These are phyloP conservation scores for Nevesoporus exiguus DNA, from an alignment of 768 basidiomycete genomes.

Conservation along the genomic window DNA sequence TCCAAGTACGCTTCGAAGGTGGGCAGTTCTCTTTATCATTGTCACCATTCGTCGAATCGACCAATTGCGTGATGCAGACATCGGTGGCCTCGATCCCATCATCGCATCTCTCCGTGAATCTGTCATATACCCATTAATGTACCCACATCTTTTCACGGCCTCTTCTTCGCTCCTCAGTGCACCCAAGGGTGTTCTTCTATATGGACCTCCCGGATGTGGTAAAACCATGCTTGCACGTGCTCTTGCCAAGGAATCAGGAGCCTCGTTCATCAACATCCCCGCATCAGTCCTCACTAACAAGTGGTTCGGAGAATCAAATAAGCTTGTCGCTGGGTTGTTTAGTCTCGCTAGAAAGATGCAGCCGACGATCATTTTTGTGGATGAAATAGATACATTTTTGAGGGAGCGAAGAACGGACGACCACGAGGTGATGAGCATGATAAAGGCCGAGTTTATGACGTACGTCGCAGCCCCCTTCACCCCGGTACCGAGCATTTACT, in stretches of 20 bases:
- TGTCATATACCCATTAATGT: conserved; percentile 91
- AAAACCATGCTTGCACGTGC: conserved; percentile 99
- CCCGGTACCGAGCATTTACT: background rate
- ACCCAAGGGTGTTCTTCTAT: conserved; percentile 93
- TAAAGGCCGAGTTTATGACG: conserved; percentile 97
- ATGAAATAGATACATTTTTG: conserved; percentile 96
- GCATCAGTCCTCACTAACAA: conserved; percentile 73
- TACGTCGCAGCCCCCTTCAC: conserved; percentile 35
- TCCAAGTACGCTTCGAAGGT: conserved; percentile 73
- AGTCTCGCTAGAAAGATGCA: conserved; percentile 91
- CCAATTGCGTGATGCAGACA: conserved; percentile 44
- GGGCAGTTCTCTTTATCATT: conserved; percentile 11
- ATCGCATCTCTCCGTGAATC: conserved; percentile 89
- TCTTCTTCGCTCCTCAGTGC: conserved; percentile 82
- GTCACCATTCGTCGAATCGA: background rate
- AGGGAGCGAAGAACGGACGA: conserved; percentile 84
- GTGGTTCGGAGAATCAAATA: conserved; percentile 91
- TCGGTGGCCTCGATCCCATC: conserved; percentile 92
- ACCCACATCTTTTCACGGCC: conserved; percentile 81
- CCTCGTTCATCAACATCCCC: conserved; percentile 91
- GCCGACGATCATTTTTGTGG: conserved; percentile 96
- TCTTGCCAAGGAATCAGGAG: conserved; percentile 93
- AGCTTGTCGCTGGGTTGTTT: conserved; percentile 92
- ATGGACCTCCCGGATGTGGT: conserved; percentile 96
- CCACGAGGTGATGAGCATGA: conserved; percentile 98